Base-by-base conservation (phyloP, 2,329 filamentous ascomycete genomes). In the Aureobasidium namibiae region DNA sequence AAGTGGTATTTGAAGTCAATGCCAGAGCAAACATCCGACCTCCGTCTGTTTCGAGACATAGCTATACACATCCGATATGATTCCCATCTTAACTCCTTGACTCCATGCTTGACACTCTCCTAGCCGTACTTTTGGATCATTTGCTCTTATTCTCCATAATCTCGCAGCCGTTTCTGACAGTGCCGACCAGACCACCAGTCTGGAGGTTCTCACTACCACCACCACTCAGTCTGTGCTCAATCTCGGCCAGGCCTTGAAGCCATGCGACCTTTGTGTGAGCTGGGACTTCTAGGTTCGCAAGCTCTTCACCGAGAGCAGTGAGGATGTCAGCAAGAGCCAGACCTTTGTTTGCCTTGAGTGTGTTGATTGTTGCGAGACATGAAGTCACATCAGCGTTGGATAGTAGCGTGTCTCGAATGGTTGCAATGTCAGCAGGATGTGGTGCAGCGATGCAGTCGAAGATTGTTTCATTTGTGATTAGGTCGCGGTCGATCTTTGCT, bases 361-460 rank as follows among this genome's bases (percentile, higher is more conserved):
- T 85, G 69, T 94, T 94, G 73, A 99, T 86, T 0, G 90, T 95
- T 61, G 83, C 86, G 52, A 99, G 79, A 69, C 92, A 96, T 34
- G 89, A 90, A 1, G 89, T 95, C 50, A 99, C 89, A 69, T 99
- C 92, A 57, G 85, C 83, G 1, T 89, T 96, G 58, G 82, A 85
- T 29, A 97, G 82, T 33, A 99, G 80, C 0, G 90, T 95, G 64
- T 87, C 82, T 65, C 92, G 80, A 57, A 99, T 97, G 66, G 88
- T 84, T 64, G 83, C 81, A 68, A 97, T 90, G 67, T 96, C 92
- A 24, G 87, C 84, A 0, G 94, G 94, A 65, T 95, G 92, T 4
- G 94, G 94, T 1, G 92, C 92, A 9, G 94, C 94, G 69, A 99
- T 95, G 74, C 94, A 99, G 73, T 91, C 92, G 79, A 96, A 99